phyloP scores from a whole-genome alignment of 2,329 filamentous ascomycete genomes.

The Ophiocordyceps camponoti-floridani region DNA sequence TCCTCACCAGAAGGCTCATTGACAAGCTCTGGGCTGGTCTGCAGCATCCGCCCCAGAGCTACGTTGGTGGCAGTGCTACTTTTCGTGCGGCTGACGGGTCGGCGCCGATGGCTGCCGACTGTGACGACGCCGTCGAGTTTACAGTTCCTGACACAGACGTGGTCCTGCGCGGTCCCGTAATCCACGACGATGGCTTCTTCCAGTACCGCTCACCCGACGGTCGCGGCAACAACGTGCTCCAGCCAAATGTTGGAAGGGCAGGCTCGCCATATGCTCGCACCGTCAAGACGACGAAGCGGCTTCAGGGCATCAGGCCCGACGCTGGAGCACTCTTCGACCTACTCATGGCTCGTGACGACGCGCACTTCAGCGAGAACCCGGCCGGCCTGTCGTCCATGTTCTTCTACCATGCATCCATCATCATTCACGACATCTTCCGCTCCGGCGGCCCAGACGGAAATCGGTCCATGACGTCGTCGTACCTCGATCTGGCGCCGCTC shows the following conservation, averaged over 20 bases:
- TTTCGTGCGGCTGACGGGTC: constrained; percentile 13
- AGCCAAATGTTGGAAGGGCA: constrained; percentile 46
- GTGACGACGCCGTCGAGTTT: constrained; percentile 19
- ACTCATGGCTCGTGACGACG: constrained; percentile 38
- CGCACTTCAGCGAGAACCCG: constrained; percentile 41
- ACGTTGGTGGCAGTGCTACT: constrained; percentile 22
- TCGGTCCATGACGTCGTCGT: constrained; percentile 52
- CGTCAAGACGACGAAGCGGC: constrained; percentile 36
- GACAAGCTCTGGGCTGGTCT: constrained; percentile 34
- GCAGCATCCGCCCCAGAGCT: constrained; percentile 32
- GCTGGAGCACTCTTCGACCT: constrained; percentile 50
- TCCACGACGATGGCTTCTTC: constrained; percentile 12
- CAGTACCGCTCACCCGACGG: constrained; percentile 19
- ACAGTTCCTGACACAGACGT: constrained; percentile 18
- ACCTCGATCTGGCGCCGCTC: constrained; percentile 54
- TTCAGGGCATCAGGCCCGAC: constrained; percentile 43
- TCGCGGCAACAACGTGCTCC: constrained; percentile 36
- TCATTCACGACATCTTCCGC: constrained; percentile 18
- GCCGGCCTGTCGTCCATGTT: constrained; percentile 59
- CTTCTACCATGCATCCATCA: constrained; percentile 56
- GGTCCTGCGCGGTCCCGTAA: constrained; percentile 8
- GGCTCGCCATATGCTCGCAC: constrained; percentile 52
- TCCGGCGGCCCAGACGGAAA: constrained; percentile 40
- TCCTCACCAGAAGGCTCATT: constrained; percentile 30
- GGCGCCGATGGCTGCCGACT: constrained; percentile 11